Conservation (phyloP, 2,329 filamentous ascomycete genomes). For the Magnaporthales sp. region DNA sequence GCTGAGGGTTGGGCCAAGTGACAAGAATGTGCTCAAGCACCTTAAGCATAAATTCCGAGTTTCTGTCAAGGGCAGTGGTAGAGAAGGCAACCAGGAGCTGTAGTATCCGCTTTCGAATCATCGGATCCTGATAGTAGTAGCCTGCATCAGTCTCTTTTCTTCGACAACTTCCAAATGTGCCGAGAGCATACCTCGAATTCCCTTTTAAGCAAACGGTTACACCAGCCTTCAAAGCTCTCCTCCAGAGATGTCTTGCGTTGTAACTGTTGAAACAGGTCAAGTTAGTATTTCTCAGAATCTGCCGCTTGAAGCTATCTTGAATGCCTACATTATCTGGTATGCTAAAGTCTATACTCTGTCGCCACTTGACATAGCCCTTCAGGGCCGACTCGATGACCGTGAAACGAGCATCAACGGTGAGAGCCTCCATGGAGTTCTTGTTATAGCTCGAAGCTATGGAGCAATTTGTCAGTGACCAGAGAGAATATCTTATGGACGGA, state of each 20-base stretch:
- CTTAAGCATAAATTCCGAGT: conserved; percentile 74
- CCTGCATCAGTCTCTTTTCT: not conserved
- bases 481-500: not conserved
- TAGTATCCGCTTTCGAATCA: conserved; percentile 72
- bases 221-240: conserved; percentile 62
- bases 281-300: not conserved
- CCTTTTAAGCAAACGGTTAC: conserved; percentile 59
- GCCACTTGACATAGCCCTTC: conserved; percentile 83
- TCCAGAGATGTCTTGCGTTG: conserved; percentile 51
- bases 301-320: not conserved
- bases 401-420: conserved; percentile 82
- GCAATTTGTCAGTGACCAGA: conserved; percentile 1
- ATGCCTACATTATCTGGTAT: conserved; percentile 18
- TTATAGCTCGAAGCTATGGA: conserved; percentile 46
- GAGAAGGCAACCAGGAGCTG: conserved; percentile 81
- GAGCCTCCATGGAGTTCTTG: conserved; percentile 61
- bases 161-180: too few species aligned
- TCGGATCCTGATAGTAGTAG: conserved; percentile 55
- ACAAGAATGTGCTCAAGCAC: conserved; percentile 87
- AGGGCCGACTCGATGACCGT: conserved; percentile 82
- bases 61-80: conserved; percentile 68
- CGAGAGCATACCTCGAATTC: conserved; percentile 49
- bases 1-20: conserved; percentile 66
- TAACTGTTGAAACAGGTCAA: conserved; percentile 18
- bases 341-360: conserved; percentile 16